Percentiles rank a stretch among this genome's conserved stretches.
These are phyloP conservation scores for Phytophthora rubi DNA, from an alignment of 352 stramenopile species.

Conservation along the genomic window DNA sequence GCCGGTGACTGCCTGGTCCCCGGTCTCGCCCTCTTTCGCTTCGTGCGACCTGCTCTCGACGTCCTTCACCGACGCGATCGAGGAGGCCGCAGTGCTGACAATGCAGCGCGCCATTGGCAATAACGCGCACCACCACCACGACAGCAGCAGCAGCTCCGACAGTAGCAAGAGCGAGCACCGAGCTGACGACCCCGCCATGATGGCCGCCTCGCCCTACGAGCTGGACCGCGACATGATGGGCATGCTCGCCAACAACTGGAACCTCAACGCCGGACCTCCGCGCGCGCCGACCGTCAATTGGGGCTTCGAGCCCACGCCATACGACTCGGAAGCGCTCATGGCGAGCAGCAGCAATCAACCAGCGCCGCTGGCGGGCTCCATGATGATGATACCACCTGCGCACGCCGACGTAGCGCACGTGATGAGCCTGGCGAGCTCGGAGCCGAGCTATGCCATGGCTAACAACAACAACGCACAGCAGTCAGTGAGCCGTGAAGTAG, in stretches of 20 bases:
- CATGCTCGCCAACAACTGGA: slow-evolving; percentile 44
- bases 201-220: slow-evolving; percentile 20
- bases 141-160: not conserved
- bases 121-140: not conserved
- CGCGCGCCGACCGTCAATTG: slow-evolving; percentile 16
- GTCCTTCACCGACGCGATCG: slow-evolving; percentile 19
- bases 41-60: slow-evolving; percentile 16
- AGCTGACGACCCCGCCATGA: slow-evolving; percentile 12
- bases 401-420: slow-evolving; percentile 23
- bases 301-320: slow-evolving; percentile 19
- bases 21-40: slow-evolving; percentile 24
- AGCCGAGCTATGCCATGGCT: slow-evolving; percentile 7
- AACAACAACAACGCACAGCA: slow-evolving; percentile 11
- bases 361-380: slow-evolving; percentile 10
- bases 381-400: slow-evolving; percentile 16
- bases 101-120: slow-evolving; percentile 19
- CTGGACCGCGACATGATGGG: slow-evolving; percentile 43
- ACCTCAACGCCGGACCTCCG: slow-evolving; percentile 28
- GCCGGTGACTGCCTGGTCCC: slow-evolving; percentile 20
- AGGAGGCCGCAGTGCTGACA: slow-evolving; percentile 11
- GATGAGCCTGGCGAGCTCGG: slow-evolving; percentile 16
- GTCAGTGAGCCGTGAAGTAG: not conserved
- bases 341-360: slow-evolving; percentile 11
- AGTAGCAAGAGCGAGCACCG: slow-evolving; percentile 17
- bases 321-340: slow-evolving; percentile 13